Evolutionary conservation across 257 asterid genomes (phyloP).

Genomic region (Nyctanthes arbortristis): DNA sequence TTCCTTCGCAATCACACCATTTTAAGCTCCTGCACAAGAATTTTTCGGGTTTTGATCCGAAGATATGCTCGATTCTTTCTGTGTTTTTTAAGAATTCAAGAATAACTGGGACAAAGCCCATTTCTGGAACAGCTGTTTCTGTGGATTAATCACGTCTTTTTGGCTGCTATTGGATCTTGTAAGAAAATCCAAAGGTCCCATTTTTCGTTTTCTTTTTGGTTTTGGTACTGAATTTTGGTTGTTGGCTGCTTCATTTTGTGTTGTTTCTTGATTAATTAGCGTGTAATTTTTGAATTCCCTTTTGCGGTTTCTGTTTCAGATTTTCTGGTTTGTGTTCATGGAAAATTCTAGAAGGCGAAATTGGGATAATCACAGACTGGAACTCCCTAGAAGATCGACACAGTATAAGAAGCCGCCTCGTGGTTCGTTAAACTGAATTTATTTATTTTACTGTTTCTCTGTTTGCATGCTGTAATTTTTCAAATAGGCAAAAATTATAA

Average conservation of each 20-base stretch:
- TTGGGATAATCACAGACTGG: slow-evolving; percentile 28
- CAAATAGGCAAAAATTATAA: neutral
- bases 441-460: neutral
- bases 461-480: neutral
- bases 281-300: neutral
- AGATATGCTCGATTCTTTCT: neutral
- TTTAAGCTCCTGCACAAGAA: neutral
- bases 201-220: neutral
- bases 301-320: neutral
- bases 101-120: slow-evolving; percentile 24
- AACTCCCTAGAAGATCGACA: slow-evolving; percentile 19
- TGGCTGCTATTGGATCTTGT: neutral
- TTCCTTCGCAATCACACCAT: neutral
- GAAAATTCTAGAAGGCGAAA: slow-evolving; percentile 41
- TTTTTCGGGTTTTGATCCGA: neutral
- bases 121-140: neutral
- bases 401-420: slow-evolving; percentile 42
- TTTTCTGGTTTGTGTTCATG: slow-evolving; percentile 30
- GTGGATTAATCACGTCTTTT: neutral
- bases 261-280: neutral
- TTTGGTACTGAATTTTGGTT: slow-evolving; percentile 1
- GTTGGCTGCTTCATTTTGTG: neutral
- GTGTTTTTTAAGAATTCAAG: slow-evolving; percentile 1
- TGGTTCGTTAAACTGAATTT: slow-evolving; percentile 26
- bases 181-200: neutral